Evolutionary conservation across 306 rosid genomes (phyloP), one percentile per base, ranked within the genome.

Genomic region (Quercus bicolor): DNA sequence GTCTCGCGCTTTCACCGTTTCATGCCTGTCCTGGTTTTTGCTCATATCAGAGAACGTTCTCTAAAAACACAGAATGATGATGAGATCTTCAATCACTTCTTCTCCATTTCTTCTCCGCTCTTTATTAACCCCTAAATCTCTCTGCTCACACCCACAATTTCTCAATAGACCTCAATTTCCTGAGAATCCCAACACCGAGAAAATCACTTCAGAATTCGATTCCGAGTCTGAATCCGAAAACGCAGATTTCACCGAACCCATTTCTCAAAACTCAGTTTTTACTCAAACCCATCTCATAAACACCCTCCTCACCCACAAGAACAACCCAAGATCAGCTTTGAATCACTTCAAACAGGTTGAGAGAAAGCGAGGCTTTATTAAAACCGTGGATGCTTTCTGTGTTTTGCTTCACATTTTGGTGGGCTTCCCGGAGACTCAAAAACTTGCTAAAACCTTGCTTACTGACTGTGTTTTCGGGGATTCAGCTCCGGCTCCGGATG

Each of bases 341-440:
- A 19, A 48, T 71, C 86, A 79, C 87, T 91, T 86, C 84, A 77
- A 80, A 21, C 15, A 53, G 77, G 77, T 68, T 13, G 80, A 82
- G 76, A 56, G 43, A 23, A 51, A 70, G 80, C 84, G 85, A 43
- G 89, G 87, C 16, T 85, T 78, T 48, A 78, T 74, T 18, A 81
- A 73, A 65, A 77, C 85, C 18, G 85, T 75, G 40, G 87, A 86
- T 73, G 76, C 73, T 54, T 11, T 88, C 20, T 89, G 87, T 61
- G 87, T 91, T 64, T 61, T 91, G 82, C 83, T 91, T 79, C 92
- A 90, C 72, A 87, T 87, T 77, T 79, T 90, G 23, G 72, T 72
- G 37, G 75, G 78, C 18, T 72, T 19, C 45, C 62, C 77, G n/a
- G 24, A 79, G 60, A 82, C 90, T 19, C 54, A 45, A 1, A 26